phyloP scores from a whole-genome alignment of 1,284 basidiomycete species.

The Boletus semigastroideus region DNA sequence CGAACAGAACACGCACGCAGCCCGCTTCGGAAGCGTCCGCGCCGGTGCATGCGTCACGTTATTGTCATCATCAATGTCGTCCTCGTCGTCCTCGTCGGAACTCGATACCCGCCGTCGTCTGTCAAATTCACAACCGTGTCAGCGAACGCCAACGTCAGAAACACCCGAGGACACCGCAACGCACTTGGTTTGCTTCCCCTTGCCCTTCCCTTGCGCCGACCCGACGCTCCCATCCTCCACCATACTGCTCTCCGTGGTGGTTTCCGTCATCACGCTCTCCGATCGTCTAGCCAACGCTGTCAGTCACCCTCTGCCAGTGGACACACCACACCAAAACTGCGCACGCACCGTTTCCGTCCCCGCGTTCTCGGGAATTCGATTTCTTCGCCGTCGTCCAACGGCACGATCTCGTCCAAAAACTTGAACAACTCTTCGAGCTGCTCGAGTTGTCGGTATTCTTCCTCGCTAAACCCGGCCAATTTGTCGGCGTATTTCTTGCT shows the following conservation, averaged over 20 bases:
- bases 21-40: conserved; percentile 43
- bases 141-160: background rate
- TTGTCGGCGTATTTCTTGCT: conserved; percentile 72
- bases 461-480: conserved; percentile 71
- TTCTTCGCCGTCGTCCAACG: conserved; percentile 55
- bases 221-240: conserved; percentile 27
- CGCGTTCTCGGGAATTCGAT: conserved; percentile 44
- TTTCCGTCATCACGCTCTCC: conserved; percentile 41
- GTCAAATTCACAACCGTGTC: background rate
- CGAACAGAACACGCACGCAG: conserved; percentile 35
- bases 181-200: conserved; percentile 40
- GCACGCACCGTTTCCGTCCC: conserved; percentile 44
- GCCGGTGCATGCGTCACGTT: conserved; percentile 36
- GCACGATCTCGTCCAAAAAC: conserved; percentile 63
- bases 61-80: conserved; percentile 23
- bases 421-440: conserved; percentile 62
- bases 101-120: conserved; percentile 50
- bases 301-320: background rate
- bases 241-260: conserved; percentile 37
- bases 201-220: conserved; percentile 31
- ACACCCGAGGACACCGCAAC: background rate
- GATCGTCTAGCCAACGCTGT: conserved; percentile 37
- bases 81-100: conserved; percentile 36
- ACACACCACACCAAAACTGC: background rate
- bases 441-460: conserved; percentile 61